These are phyloP conservation scores for Aureobasidium sp. DNA, from an alignment of 2,329 filamentous ascomycete genomes.

Conservation along the genomic window DNA sequence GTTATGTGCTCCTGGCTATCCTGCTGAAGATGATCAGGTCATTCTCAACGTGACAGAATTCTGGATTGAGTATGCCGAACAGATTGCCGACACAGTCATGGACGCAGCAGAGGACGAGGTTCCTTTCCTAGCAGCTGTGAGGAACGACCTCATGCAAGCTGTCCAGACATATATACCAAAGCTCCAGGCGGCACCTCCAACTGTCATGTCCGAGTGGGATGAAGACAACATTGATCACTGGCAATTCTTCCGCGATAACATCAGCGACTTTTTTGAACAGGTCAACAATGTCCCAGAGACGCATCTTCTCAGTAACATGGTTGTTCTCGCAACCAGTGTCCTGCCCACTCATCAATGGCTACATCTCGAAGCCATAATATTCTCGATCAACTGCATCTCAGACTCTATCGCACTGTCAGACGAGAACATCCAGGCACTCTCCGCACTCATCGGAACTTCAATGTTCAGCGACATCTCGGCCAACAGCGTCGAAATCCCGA, in stretches of 20 bases:
- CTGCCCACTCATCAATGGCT: slow-evolving; percentile 40
- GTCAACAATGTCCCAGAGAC: slow-evolving; percentile 52
- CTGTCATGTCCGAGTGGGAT: slow-evolving; percentile 60
- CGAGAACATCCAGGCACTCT: slow-evolving; percentile 52
- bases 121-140: slow-evolving; percentile 53
- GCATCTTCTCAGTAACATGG: slow-evolving; percentile 41
- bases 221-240: slow-evolving; percentile 62
- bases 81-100: slow-evolving; percentile 50
- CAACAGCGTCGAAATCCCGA: slow-evolving; percentile 46
- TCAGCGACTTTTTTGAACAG: slow-evolving; percentile 69
- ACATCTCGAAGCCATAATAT: slow-evolving; percentile 47
- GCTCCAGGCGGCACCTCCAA: slow-evolving; percentile 49
- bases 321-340: slow-evolving; percentile 37
- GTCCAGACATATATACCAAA: slow-evolving; percentile 20
- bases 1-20: slow-evolving; percentile 50
- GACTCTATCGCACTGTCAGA: slow-evolving; percentile 36
- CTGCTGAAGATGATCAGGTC: slow-evolving; percentile 66
- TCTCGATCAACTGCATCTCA: slow-evolving; percentile 59
- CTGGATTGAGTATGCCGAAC: slow-evolving; percentile 69
- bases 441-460: slow-evolving; percentile 57
- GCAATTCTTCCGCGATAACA: slow-evolving; percentile 66
- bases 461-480: slow-evolving; percentile 46
- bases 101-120: slow-evolving; percentile 39
- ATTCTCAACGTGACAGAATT: slow-evolving; percentile 72
- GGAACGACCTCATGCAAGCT: slow-evolving; percentile 55